phyloP scores from a whole-genome alignment of 2,329 filamentous ascomycete species.

The Colletotrichum sp. region DNA sequence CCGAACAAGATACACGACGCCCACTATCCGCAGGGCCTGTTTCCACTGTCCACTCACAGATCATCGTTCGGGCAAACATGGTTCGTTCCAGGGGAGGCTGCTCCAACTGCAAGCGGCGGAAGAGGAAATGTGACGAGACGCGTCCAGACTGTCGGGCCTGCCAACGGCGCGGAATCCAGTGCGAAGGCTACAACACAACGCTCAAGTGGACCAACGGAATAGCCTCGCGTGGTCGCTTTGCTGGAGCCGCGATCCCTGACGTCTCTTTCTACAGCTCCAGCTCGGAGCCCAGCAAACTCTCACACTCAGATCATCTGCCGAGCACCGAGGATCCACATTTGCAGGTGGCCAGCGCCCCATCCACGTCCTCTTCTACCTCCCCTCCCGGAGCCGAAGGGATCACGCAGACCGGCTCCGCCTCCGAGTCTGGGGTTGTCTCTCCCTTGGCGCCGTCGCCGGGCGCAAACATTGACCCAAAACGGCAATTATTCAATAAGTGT shows the following conservation, averaged over 20 bases:
- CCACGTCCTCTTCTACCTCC: neutral
- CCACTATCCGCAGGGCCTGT: neutral
- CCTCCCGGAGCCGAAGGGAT: neutral
- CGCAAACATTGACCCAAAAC: neutral
- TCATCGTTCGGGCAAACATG: neutral
- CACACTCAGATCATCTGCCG: neutral
- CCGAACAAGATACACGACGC: neutral
- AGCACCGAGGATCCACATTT: neutral
- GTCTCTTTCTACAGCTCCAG: neutral
- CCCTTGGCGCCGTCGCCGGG: neutral
- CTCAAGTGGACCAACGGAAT: conserved; percentile 22
- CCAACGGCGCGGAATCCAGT: conserved; percentile 7
- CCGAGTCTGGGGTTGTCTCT: neutral
- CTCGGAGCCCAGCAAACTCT: neutral
- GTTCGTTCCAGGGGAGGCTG: conserved; percentile 21
- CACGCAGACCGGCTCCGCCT: neutral
- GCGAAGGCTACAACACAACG: conserved; percentile 18
- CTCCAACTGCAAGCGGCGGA: conserved; percentile 20
- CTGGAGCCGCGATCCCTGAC: conserved; percentile 11
- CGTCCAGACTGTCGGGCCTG: conserved; percentile 21
- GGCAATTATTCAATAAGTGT: conserved; percentile 11
- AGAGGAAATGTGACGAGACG: conserved; percentile 24
- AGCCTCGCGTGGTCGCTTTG: conserved; percentile 16
- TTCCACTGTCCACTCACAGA: neutral
- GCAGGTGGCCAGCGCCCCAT: neutral